These are phyloP conservation scores for Trichoderma sp. DNA, from an alignment of 2,329 filamentous ascomycete species.

Conservation along the genomic window DNA sequence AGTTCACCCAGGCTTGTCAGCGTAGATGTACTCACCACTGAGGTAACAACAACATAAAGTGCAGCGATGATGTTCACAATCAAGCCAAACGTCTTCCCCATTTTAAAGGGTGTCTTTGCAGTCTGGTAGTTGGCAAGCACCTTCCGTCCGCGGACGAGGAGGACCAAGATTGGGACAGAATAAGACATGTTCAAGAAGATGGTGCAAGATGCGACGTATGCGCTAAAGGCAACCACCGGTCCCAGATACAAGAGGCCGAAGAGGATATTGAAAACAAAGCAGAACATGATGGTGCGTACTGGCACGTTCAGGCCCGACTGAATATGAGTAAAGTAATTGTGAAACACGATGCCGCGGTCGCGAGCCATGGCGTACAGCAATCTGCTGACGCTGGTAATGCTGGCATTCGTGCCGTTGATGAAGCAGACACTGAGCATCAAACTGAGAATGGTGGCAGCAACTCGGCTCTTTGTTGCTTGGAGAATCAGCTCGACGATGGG, in stretches of 20 bases:
- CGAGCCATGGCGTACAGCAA: conserved; percentile 9
- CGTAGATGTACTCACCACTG: not conserved
- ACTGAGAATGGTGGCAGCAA: conserved; percentile 7
- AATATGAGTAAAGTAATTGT: conserved; percentile 10
- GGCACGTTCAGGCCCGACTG: conserved; percentile 7
- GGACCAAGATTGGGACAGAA: not conserved
- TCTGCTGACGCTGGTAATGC: conserved; percentile 13
- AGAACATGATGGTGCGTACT: conserved; percentile 13
- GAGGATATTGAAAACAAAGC: conserved; percentile 8
- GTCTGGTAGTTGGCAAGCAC: conserved; percentile 8
- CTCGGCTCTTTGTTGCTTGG: conserved; percentile 8
- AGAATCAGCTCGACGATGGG: conserved; percentile 12
- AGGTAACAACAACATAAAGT: conserved; percentile 6
- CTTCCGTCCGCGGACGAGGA: conserved; percentile 3
- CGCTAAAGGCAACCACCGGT: not conserved
- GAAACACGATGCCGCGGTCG: conserved; percentile 6
- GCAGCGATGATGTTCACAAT: not conserved
- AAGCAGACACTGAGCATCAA: conserved; percentile 4
- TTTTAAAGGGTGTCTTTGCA: not conserved
- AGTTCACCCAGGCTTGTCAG: too few species aligned
- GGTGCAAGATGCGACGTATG: conserved; percentile 12
- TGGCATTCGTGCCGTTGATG: conserved; percentile 11
- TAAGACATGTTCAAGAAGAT: conserved; percentile 14
- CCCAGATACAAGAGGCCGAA: conserved; percentile 6
- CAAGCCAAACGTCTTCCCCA: not conserved